Evolutionary conservation across 371 early-diverging fungal genomes (phyloP).

Genomic region (Mortierella sp.): DNA sequence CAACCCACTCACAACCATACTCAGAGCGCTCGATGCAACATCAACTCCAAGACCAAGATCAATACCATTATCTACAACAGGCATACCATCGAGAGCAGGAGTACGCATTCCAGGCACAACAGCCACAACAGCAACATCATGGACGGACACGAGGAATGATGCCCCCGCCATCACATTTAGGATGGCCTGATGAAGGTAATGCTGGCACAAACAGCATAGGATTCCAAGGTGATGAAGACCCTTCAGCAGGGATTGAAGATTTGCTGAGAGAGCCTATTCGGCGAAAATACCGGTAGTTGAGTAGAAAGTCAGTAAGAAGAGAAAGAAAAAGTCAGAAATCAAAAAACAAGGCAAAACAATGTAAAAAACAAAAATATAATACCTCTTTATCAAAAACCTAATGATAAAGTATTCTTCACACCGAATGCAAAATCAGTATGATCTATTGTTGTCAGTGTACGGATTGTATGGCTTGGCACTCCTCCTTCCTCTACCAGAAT

Average conservation of each 20-base stretch:
- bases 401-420: no score
- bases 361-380: no score
- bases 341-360: not conserved
- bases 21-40: not conserved
- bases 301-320: not conserved
- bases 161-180: not conserved
- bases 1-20: not conserved
- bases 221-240: not conserved
- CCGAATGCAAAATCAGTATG: no score
- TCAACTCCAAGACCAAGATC: not conserved
- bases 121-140: slow-evolving; percentile 2
- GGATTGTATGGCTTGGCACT: no score
- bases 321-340: not conserved
- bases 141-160: not conserved
- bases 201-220: not conserved
- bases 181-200: not conserved
- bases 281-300: slow-evolving; percentile 22
- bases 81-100: not conserved
- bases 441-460: no score
- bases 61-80: not conserved
- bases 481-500: no score
- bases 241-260: slow-evolving; percentile 4
- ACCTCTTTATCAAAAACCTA: no score
- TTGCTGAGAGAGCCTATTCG: slow-evolving; percentile 24
- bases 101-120: not conserved